These are phyloP conservation scores for Claviceps capensis DNA, from an alignment of 2,329 filamentous ascomycete genomes.

Conservation along the genomic window DNA sequence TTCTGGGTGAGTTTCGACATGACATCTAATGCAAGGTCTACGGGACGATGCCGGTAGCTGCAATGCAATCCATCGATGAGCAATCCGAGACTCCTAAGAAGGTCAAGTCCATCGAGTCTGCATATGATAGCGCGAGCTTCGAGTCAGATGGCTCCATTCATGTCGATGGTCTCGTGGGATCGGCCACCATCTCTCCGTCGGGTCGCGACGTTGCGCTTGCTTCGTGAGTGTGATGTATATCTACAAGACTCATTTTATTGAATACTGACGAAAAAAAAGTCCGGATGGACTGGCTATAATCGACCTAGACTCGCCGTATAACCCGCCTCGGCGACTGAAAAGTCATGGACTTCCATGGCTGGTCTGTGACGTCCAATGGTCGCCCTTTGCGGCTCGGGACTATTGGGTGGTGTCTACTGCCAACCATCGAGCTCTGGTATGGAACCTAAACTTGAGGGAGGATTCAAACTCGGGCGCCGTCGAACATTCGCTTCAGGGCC, in stretches of 20 bases:
- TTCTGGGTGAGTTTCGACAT: slow-evolving; percentile 4
- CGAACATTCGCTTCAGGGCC: slow-evolving; percentile 76
- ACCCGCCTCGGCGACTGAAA: slow-evolving; percentile 65
- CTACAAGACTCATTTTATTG: slow-evolving; percentile 12
- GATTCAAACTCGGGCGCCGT: slow-evolving; percentile 59
- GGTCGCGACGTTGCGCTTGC: slow-evolving; percentile 83
- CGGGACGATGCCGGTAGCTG: slow-evolving; percentile 1
- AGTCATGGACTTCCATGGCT: slow-evolving; percentile 86
- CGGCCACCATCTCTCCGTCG: slow-evolving; percentile 83
- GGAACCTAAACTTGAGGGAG: slow-evolving; percentile 73
- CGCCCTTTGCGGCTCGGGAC: slow-evolving; percentile 75
- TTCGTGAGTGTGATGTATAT: slow-evolving; percentile 36
- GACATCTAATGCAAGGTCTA: neutral
- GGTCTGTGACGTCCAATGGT: slow-evolving; percentile 94
- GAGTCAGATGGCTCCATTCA: slow-evolving; percentile 73
- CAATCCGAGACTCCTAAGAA: slow-evolving; percentile 34
- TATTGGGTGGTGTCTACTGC: slow-evolving; percentile 92
- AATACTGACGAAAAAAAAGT: slow-evolving; percentile 20
- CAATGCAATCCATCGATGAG: slow-evolving; percentile 37
- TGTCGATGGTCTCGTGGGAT: slow-evolving; percentile 70
- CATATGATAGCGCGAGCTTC: slow-evolving; percentile 78
- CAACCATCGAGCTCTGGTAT: slow-evolving; percentile 86
- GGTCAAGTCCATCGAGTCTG: slow-evolving; percentile 47
- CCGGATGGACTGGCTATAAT: slow-evolving; percentile 83
- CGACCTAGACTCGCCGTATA: slow-evolving; percentile 81